phyloP scores from a whole-genome alignment of 1,139 yeast species.

The Candida sp. region DNA sequence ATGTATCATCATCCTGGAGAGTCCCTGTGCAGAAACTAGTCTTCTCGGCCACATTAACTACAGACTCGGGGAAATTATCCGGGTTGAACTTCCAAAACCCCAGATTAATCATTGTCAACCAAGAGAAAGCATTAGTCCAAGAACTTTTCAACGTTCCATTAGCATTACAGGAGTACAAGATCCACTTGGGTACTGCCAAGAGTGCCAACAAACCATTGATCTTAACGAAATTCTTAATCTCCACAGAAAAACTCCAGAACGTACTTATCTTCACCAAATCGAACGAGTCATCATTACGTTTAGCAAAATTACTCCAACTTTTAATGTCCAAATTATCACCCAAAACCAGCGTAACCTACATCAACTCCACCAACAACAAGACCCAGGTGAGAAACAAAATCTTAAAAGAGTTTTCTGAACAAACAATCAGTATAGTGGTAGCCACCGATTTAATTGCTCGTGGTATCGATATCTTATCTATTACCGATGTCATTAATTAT shows the following conservation, averaged over 20 bases:
- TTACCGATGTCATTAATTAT: conserved; percentile 80
- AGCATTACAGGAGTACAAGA: conserved; percentile 47
- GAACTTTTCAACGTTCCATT: conserved; percentile 57
- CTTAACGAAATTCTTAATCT: conserved; percentile 52
- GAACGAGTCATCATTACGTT: conserved; percentile 80
- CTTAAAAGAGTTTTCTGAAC: conserved; percentile 54
- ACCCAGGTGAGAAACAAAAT: conserved; percentile 38
- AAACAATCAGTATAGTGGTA: conserved; percentile 54
- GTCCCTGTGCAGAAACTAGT: conserved; percentile 54
- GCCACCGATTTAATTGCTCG: conserved; percentile 95
- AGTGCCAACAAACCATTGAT: conserved; percentile 76
- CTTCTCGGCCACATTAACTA: conserved; percentile 91
- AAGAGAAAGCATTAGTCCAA: conserved; percentile 44
- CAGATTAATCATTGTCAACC: conserved; percentile 67
- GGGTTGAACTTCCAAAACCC: conserved; percentile 68
- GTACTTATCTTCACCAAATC: conserved; percentile 76
- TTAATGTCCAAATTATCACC: conserved; percentile 29
- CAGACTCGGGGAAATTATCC: conserved; percentile 86
- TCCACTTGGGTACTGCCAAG: conserved; percentile 53
- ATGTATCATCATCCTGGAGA: conserved; percentile 26
- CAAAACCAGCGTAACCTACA: conserved; percentile 22
- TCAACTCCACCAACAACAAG: conserved; percentile 51
- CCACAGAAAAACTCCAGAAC: conserved; percentile 26
- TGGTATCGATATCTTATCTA: conserved; percentile 79
- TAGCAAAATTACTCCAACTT: conserved; percentile 57